A percentile compares a stretch with the other conserved stretches of the same genome.
phyloP scores from a whole-genome alignment of 75 land plant species.

The Selaginella moellendorffii region DNA sequence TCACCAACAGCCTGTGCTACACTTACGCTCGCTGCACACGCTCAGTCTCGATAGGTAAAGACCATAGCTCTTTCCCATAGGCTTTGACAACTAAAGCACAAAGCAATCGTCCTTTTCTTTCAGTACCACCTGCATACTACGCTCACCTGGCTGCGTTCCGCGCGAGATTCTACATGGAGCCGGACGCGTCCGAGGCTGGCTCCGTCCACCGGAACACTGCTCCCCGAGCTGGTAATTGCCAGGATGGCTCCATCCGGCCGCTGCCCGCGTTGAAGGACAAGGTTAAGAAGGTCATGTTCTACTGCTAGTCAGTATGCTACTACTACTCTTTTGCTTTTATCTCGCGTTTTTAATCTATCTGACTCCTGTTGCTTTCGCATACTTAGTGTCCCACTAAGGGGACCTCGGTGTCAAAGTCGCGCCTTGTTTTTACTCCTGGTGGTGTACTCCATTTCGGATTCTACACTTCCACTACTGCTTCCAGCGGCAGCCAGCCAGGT shows the following conservation, averaged over 20 bases:
- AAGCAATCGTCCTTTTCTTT: too few relatives aligned
- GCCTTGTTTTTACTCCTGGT: too few relatives aligned
- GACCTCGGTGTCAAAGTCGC: too few relatives aligned
- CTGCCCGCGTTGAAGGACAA: conserved; percentile 70
- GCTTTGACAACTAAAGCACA: too few relatives aligned
- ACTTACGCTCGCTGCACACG: conserved; percentile 93
- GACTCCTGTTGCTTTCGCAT: too few relatives aligned
- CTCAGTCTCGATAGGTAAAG: conserved; percentile 92
- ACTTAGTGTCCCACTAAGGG: too few relatives aligned
- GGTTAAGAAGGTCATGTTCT: conserved; percentile 88
- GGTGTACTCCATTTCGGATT: too few relatives aligned
- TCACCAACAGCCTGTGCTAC: conserved; percentile 85
- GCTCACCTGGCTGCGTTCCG: conserved; percentile 95
- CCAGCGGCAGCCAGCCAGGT: too few relatives aligned
- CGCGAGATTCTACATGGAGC: conserved; percentile 88
- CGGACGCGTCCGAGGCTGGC: conserved; percentile 83
- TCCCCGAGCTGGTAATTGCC: conserved; percentile 31
- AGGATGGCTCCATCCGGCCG: conserved; percentile 48
- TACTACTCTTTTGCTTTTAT: too few relatives aligned
- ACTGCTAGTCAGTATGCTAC: conserved; percentile 55
- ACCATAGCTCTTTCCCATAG: too few relatives aligned
- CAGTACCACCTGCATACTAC: conserved; percentile 96
- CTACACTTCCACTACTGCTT: too few relatives aligned
- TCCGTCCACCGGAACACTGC: conserved; percentile 32
- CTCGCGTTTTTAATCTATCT: too few relatives aligned